A percentile compares a stretch with the other conserved stretches of the same genome.
These are phyloP conservation scores for Tricholoma sp. DNA, from an alignment of 768 basidiomycete species.

Conservation along the genomic window DNA sequence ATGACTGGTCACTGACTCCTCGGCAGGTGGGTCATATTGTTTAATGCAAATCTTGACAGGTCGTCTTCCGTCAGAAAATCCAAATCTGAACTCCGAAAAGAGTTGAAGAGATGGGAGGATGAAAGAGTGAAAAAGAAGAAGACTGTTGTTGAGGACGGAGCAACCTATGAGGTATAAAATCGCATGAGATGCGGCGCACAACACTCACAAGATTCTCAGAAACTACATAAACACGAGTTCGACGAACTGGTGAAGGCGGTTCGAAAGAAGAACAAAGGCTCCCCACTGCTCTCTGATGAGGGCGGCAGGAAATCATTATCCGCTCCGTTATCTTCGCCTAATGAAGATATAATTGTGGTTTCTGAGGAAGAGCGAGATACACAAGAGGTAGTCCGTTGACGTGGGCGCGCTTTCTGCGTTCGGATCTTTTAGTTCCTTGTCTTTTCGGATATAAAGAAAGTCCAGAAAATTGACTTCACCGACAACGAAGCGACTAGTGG, in stretches of 20 bases:
- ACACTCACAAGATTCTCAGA: constrained; percentile 20
- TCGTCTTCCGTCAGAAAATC: constrained; percentile 38
- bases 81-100: constrained; percentile 39
- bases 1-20: neutral
- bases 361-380: constrained; percentile 26
- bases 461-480: too few species aligned
- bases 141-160: constrained; percentile 31
- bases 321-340: neutral
- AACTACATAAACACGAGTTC: constrained; percentile 35
- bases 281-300: constrained; percentile 1
- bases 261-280: constrained; percentile 16
- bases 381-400: neutral
- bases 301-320: neutral
- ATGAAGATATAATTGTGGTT: constrained; percentile 25
- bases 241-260: constrained; percentile 32
- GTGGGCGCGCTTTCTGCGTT: too few species aligned
- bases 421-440: too few species aligned
- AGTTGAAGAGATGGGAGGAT: constrained; percentile 58
- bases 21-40: constrained; percentile 64
- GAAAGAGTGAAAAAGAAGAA: constrained; percentile 38
- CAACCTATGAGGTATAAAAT: constrained; percentile 31
- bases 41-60: constrained; percentile 69
- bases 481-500: too few species aligned
- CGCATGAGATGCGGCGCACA: neutral
- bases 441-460: too few species aligned